Conservation (phyloP, 139 green algal species). For the Micromonas pusilla region DNA sequence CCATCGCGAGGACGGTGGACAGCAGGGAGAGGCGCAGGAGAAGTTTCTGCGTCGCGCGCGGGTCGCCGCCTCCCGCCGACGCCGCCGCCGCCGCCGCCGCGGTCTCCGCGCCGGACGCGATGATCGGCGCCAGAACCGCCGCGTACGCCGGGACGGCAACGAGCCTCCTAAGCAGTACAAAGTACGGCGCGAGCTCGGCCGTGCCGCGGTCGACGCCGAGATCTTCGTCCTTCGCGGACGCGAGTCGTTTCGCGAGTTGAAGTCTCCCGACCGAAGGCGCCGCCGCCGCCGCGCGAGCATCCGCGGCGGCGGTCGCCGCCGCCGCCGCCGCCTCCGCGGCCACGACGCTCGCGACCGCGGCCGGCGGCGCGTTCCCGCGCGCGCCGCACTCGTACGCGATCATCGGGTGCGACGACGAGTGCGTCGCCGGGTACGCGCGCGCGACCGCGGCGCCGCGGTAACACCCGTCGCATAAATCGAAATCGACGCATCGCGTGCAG, state of each 20-base stretch:
- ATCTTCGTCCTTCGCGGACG: neutral
- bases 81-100: no score
- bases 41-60: no score
- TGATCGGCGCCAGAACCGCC: neutral
- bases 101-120: neutral
- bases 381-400: neutral
- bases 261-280: neutral
- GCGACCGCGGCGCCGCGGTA: slow-evolving; percentile 1
- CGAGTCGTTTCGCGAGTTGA: neutral
- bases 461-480: slow-evolving; percentile 41
- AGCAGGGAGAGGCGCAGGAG: no score
- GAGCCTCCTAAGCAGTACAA: neutral
- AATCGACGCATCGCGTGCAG: slow-evolving; percentile 39
- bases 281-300: no score
- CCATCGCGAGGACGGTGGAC: neutral
- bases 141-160: neutral
- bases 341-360: no score
- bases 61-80: neutral
- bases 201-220: neutral
- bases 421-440: neutral
- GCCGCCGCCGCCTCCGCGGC: no score
- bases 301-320: no score
- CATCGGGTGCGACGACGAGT: neutral
- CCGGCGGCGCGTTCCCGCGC: no score
- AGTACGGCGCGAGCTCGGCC: neutral